Evolutionary conservation across 2,329 filamentous ascomycete species (phyloP), one percentile per base, ranked within the genome.

Genomic region (Colletotrichum australisinense): DNA sequence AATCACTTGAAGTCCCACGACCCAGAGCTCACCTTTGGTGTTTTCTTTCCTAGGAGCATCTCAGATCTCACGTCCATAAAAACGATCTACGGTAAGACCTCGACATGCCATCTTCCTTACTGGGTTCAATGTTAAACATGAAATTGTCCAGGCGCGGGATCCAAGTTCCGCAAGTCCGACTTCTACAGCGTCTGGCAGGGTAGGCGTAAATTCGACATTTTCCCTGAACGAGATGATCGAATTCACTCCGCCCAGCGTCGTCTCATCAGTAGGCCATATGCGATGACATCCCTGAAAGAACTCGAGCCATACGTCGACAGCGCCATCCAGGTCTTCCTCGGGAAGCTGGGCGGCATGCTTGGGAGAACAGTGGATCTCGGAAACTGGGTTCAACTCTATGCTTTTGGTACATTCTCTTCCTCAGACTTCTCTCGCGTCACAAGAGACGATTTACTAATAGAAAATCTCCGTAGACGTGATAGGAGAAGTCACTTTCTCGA

Each of bases 351-450:
- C n/a, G 38, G 26, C 3, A 70, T 70, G 67, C 53, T 58, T 6
- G 60, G 60, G n/a, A 38, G 22, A 28, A 70, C 53, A 14, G 52
- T 65, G 7, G 59, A 65, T 24, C 49, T 70, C 53, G 67, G 67
- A 42, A 70, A 58, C 7, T 70, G 67, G 67, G 67, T 65, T 19
- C 67, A 70, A 22, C 60, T 70, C 14, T 70, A 59, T 49, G 67
- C 60, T 16, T 70, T 70, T 53, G 67, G 67, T 69, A 59, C 5
- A 30, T 16, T 19, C 5, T 16, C 19, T 22, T 11, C n/a, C 2
- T 32, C 16, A 11, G 22, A 4, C 5, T 4, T 38, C 7, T 16
- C 12, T 38, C 11, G 12, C 12, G 9, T 19, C 16, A 9, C 19
- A 12, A 9, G 8, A 35, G 19, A 14, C 8, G 19, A 4, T 59